Evolutionary conservation across 2,329 filamentous ascomycete species (phyloP), one percentile per base, ranked within the genome.

Genomic region (Verticillium dahliae): DNA sequence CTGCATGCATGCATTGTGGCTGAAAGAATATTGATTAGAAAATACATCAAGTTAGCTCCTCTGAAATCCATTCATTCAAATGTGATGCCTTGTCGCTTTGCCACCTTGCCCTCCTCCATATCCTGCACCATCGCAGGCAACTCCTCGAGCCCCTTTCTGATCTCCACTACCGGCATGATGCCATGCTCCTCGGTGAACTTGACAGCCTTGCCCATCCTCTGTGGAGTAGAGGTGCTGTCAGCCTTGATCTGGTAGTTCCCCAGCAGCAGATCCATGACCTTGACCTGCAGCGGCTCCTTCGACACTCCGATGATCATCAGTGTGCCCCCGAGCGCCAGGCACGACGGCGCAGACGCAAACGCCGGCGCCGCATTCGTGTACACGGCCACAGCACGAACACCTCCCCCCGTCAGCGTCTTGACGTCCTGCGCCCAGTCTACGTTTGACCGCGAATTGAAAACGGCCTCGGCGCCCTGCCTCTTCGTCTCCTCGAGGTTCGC

Each of bases 241-340:
- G 73, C 74, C 66, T 76, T 77, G 65, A 78, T 72, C 38, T 72
- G 70, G 65, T 76, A 78, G 34, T 66, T 68, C 0, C 74, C 74
- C n/a, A 75, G 72, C 1, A 74, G 71, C 33, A 79, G 68, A 41
- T 78, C 76, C 65, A 77, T 74, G 1, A 73, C 72, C 22, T 69
- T 73, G 57, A 76, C 68, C 57, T 71, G 69, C 11, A 79, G 61
- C 4, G 71, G 68, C 59, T 76, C 71, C 1, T 70, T 67, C 5
- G 76, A 70, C 57, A 79, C 74, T 4, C 77, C 76, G 57, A 78
- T 73, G 6, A 78, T 69, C 77, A 79, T 78, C 56, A 80, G 63
- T 4, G 75, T 67, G 9, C 77, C 76, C 9, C 74, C 72, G 3
- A 75, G 66, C 41, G 73, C 67, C 27, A 80, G 67, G 11, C 78